Evolutionary conservation across 441 rosid species (phyloP).

Genomic region (Isatis lusitanica): DNA sequence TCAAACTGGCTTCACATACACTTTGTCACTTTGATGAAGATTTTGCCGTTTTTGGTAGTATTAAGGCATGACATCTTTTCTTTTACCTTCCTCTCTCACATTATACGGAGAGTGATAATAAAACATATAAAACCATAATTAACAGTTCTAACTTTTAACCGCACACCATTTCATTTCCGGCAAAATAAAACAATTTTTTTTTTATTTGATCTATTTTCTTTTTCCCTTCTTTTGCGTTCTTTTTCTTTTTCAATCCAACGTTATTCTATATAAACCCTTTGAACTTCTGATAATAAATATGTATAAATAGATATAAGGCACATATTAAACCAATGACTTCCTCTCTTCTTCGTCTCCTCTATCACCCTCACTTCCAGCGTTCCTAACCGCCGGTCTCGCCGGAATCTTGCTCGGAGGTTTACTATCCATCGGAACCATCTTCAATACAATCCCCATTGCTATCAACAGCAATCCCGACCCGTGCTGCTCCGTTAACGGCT

Average conservation of each 20-base stretch:
- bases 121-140: no score
- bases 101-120: no score
- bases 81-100: no score
- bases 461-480: constrained; percentile 72
- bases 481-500: constrained; percentile 81
- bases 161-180: no score
- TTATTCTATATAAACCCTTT: constrained; percentile 29
- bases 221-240: constrained; percentile 18
- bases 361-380: constrained; percentile 14
- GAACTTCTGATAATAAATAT: background rate
- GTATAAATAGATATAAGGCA: background rate
- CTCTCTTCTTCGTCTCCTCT: constrained; percentile 37
- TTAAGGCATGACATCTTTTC: no score
- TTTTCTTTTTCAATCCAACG: background rate
- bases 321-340: constrained; percentile 36
- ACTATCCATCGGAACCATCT: constrained; percentile 57
- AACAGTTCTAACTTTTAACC: no score
- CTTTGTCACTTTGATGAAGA: no score
- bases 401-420: constrained; percentile 38
- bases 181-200: no score
- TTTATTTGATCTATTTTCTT: no score
- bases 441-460: constrained; percentile 71
- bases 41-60: no score
- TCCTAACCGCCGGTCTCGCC: background rate
- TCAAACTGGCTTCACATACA: no score